Conservation (phyloP, 352 stramenopile genomes). For the Pythium myriotylum region DNA sequence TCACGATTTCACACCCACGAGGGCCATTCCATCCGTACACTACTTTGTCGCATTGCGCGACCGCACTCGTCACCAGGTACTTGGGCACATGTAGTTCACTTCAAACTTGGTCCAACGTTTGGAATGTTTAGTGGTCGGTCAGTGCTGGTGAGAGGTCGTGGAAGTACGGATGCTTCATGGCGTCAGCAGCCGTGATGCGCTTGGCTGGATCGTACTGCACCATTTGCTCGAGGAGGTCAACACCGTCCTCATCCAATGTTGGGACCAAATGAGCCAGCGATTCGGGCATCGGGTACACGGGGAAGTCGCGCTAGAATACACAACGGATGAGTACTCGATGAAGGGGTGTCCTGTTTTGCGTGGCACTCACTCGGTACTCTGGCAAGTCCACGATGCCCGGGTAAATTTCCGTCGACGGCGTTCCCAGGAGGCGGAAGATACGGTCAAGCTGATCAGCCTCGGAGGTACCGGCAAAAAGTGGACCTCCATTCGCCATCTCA, state of each 20-base stretch:
- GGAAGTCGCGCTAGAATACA: slow-evolving; percentile 75
- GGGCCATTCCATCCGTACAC: slow-evolving; percentile 1
- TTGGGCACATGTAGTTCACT: no score
- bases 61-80: no score
- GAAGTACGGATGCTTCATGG: slow-evolving; percentile 98
- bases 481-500: slow-evolving; percentile 93
- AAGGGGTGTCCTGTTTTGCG: neutral
- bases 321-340: neutral
- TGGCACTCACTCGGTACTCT: slow-evolving; percentile 90
- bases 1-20: slow-evolving; percentile 14
- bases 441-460: slow-evolving; percentile 97
- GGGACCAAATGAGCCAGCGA: slow-evolving; percentile 91
- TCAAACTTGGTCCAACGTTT: no score
- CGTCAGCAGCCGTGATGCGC: slow-evolving; percentile 93
- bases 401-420: slow-evolving; percentile 93
- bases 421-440: slow-evolving; percentile 98
- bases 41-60: no score
- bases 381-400: slow-evolving; percentile 96
- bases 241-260: slow-evolving; percentile 86
- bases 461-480: slow-evolving; percentile 96
- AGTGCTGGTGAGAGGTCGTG: slow-evolving; percentile 86
- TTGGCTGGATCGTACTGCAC: slow-evolving; percentile 88
- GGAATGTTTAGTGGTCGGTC: slow-evolving; percentile 52
- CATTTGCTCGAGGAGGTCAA: slow-evolving; percentile 93
- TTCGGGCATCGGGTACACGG: slow-evolving; percentile 88